These are phyloP conservation scores for Geotrichum cucujoidarum DNA, from an alignment of 1,139 yeast genomes.

Conservation along the genomic window DNA sequence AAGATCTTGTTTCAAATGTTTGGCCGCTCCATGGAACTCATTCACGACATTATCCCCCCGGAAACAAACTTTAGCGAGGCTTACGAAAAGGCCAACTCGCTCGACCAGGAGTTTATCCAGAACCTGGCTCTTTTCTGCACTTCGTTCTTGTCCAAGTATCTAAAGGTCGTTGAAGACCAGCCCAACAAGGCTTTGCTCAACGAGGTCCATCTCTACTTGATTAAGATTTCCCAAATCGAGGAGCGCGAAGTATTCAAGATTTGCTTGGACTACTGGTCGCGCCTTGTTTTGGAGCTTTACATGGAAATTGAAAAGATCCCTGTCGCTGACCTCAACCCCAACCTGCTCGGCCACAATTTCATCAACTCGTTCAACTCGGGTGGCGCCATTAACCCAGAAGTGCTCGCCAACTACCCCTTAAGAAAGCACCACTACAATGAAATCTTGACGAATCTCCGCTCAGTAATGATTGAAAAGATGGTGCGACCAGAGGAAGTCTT, in stretches of 20 bases:
- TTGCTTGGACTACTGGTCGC: conserved; percentile 90
- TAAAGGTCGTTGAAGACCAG: conserved; percentile 64
- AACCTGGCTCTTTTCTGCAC: conserved; percentile 92
- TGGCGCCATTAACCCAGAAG: conserved; percentile 84
- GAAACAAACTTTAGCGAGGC: conserved; percentile 66
- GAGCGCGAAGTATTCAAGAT: conserved; percentile 95
- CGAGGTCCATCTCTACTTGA: conserved; percentile 72
- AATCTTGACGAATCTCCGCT: conserved; percentile 73
- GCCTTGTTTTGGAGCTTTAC: conserved; percentile 72
- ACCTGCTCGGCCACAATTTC: conserved; percentile 39
- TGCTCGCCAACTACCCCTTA: conserved; percentile 68
- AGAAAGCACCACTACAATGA: conserved; percentile 79
- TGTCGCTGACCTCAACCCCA: conserved; percentile 63
- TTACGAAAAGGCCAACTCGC: conserved; percentile 68
- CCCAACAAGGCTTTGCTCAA: conserved; percentile 57
- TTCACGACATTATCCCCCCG: conserved; percentile 67
- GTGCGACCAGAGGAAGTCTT: conserved; percentile 97
- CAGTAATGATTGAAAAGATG: conserved; percentile 93
- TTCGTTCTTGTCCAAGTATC: conserved; percentile 75
- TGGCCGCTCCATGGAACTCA: conserved; percentile 66
- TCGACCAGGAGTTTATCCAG: conserved; percentile 90
- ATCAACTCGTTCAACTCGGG: conserved; percentile 45
- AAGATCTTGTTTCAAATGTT: conserved; percentile 58
- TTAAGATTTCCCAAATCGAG: conserved; percentile 82
- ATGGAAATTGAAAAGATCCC: conserved; percentile 83